phyloP scores from a whole-genome alignment of 106 monocot species.

The Amphibolis antarctica region DNA sequence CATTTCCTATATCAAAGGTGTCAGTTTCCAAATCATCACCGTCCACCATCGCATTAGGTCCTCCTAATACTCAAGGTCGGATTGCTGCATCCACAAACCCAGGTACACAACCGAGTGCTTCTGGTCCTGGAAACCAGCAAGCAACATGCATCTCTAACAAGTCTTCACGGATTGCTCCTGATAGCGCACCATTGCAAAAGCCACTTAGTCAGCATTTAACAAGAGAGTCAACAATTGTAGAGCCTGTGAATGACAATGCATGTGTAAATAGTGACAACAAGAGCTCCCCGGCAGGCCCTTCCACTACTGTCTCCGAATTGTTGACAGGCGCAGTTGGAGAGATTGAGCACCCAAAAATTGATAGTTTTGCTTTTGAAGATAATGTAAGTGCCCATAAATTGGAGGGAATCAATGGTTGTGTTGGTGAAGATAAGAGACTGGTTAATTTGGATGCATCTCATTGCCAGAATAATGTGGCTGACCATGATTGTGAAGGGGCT shows the following conservation, averaged over 20 bases:
- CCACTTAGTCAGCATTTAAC: not conserved
- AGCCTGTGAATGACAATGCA: not conserved
- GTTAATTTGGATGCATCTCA: not conserved
- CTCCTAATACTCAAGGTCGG: not conserved
- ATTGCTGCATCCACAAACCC: not conserved
- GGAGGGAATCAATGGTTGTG: not conserved
- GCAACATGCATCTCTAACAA: not conserved
- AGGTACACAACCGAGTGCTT: not conserved
- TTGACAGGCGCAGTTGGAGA: not conserved
- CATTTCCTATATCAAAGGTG: not conserved
- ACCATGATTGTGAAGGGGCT: too few species aligned
- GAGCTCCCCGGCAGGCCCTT: not conserved
- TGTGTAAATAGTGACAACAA: not conserved
- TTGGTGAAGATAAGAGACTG: not conserved
- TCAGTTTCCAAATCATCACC: conserved; percentile 6
- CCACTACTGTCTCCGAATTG: not conserved
- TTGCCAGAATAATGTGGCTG: not conserved
- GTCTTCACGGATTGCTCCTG: not conserved
- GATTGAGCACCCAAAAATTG: not conserved
- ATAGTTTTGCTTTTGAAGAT: not conserved
- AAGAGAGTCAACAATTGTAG: not conserved
- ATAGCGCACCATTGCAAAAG: not conserved
- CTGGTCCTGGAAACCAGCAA: not conserved
- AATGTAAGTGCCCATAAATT: not conserved
- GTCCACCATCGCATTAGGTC: not conserved